These are phyloP conservation scores for Suillus fuscotomentosus DNA, from an alignment of 768 basidiomycete species.

Conservation along the genomic window DNA sequence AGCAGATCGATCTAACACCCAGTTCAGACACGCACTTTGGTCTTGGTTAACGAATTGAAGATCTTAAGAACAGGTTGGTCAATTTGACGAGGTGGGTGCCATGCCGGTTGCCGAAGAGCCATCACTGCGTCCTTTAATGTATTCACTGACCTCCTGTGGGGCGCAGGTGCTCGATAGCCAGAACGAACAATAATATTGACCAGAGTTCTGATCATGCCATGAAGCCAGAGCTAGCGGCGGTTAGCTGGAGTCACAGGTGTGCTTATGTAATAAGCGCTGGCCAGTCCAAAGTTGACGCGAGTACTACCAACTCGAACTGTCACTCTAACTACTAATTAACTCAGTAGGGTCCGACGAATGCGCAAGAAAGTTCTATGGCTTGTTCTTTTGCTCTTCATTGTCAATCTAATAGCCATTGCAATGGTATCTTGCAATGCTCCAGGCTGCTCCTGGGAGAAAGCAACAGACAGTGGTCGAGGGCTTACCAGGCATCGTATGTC, in stretches of 20 bases:
- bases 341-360: too few species aligned
- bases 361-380: too few species aligned
- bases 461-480: too few species aligned
- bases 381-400: too few species aligned
- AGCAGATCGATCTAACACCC: slow-evolving; percentile 10
- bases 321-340: too few species aligned
- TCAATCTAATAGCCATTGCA: too few species aligned
- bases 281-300: neutral
- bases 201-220: slow-evolving; percentile 24
- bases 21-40: slow-evolving; percentile 62
- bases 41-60: slow-evolving; percentile 90
- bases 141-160: slow-evolving; percentile 7
- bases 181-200: slow-evolving; percentile 12
- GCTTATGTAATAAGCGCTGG: slow-evolving; percentile 5
- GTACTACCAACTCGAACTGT: too few species aligned
- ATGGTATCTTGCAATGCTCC: too few species aligned
- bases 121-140: slow-evolving; percentile 29
- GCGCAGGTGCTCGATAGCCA: slow-evolving; percentile 8
- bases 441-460: too few species aligned
- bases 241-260: neutral
- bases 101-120: slow-evolving; percentile 58
- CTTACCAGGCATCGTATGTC: too few species aligned
- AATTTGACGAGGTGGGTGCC: slow-evolving; percentile 39
- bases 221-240: too few species aligned
- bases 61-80: slow-evolving; percentile 61